A percentile compares a stretch with the other conserved stretches of the same genome.
phyloP scores from a whole-genome alignment of 345 rosid species.

The Hibiscus tridactylites region DNA sequence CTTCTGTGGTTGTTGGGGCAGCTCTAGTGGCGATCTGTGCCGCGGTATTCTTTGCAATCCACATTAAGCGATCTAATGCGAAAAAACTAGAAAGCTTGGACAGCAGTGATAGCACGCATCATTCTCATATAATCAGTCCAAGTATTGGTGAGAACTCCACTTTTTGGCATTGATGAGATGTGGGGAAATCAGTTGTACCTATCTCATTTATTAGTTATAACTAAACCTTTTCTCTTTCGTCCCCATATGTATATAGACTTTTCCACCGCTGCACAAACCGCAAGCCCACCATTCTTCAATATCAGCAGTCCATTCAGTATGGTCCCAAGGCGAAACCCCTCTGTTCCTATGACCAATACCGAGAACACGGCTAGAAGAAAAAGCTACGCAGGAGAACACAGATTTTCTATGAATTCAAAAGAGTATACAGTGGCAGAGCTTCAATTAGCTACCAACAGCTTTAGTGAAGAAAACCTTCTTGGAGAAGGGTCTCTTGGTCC shows the following conservation, averaged over 20 bases:
- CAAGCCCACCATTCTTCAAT: constrained; percentile 38
- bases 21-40: constrained; percentile 50
- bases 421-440: constrained; percentile 59
- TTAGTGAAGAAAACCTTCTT: constrained; percentile 64
- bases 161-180: background rate
- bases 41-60: constrained; percentile 40
- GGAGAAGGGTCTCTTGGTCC: constrained; percentile 86
- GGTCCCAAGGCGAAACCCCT: constrained; percentile 24
- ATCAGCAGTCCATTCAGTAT: constrained; percentile 31
- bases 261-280: constrained; percentile 32
- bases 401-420: constrained; percentile 42
- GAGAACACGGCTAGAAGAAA: constrained; percentile 36
- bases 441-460: constrained; percentile 64
- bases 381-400: constrained; percentile 38
- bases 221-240: background rate
- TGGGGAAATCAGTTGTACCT: background rate
- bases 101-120: constrained; percentile 29
- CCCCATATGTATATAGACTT: constrained; percentile 19
- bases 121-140: constrained; percentile 40
- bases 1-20: constrained; percentile 50
- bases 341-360: constrained; percentile 25
- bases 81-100: constrained; percentile 26
- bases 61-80: constrained; percentile 24
- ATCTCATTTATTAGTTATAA: background rate
- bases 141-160: constrained; percentile 36